Base-by-base conservation (phyloP, 352 stramenopile genomes). In the Elongisporangium senticosum region DNA sequence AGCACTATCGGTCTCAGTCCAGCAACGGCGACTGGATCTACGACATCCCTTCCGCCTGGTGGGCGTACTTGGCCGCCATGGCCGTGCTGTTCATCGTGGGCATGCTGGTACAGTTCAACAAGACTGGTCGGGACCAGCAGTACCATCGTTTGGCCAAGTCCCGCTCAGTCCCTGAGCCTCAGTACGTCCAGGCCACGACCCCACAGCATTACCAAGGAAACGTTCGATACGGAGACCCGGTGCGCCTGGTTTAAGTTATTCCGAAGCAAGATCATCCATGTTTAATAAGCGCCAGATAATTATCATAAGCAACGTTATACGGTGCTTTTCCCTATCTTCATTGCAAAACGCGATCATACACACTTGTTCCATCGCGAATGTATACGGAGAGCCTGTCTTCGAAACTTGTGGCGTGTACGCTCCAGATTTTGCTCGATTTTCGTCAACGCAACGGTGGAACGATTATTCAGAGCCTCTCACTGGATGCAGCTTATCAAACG, bases 71-170 rank as follows among this genome's bases (percentile, higher is more conserved):
- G 14, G 70, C 53, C 0, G 72, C 67, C 15, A 86, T 79, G 40
- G 49, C 86, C 13, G 65, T 88, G 61, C 73, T 90, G 39, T 79
- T 76, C 39, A 57, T 71, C 22, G 48, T 90, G 15, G 77, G 76
- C 5, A 58, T 83, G 55, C 68, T 75, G 43, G 57, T 90, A n/a
- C 80, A 88, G 60, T 86, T 87, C 64, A 65, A 65, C 57, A 86
- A 82, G 69, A 86, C 76, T 4, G 71, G 63, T 8, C 65, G 63
- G n/a, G 67, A 51, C 13, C 61, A 58, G 14, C 48, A 68, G 19
- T 73, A 76, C 62, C 58, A 79, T 61, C 66, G 68, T 33, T 33
- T 54, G 6, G 53, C 21, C 53, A 49, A 51, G 20, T 43, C 33
- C 5, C 33, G 33, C 3, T 40, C 52, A 47, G 26, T 49, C 55